Base-by-base conservation (phyloP, 768 basidiomycete genomes). In the Hemileccinum rubropunctum region DNA sequence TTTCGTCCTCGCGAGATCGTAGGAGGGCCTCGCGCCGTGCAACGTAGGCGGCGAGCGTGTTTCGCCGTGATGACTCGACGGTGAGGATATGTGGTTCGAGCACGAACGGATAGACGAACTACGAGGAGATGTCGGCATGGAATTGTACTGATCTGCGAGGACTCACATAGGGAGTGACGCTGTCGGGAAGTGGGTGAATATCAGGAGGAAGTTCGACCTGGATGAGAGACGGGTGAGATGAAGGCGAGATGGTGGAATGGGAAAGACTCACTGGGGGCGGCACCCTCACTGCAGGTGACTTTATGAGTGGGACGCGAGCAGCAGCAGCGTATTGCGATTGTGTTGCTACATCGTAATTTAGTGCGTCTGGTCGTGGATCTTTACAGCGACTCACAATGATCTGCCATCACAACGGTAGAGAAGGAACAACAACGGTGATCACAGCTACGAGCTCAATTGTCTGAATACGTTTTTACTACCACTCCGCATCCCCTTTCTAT, bases 81-180 rank as follows among this genome's bases (percentile, higher is more conserved):
- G 82, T 80, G 45, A 95, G 68, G 56, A 92, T 75, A 64, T 95
- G 94, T 0, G 84, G 80, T 62, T 98, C 95, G 45, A 98, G 79
- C 3, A 93, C 88, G 75, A 92, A 98, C 2, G 95, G 95, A 62
- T 98, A 98, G 37, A 90, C 95, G 60, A 98, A 97, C 95, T 98
- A 64, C 6, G 37, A 44, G 45, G 27, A 23, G 23, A 23, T 10
- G 41, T 54, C 26, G 45, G 46, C 36, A 37, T 40, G 34, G 52
- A 20, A 20, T 38, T 39, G 48, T 6, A 38, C 35, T 45, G 10
- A 36, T 45, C 1, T 27, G 15, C 18, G 20, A 6, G 34, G 13
- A 67, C 82, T 59, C 57, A 95, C 95, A 65, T 98, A 98, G 54
- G 90, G 81, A 2, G 83, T 84, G 4, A 98, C 85, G 32, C 88